These are phyloP conservation scores for Sporodiniella umbellata DNA, from an alignment of 371 early-diverging fungal species.

Conservation along the genomic window DNA sequence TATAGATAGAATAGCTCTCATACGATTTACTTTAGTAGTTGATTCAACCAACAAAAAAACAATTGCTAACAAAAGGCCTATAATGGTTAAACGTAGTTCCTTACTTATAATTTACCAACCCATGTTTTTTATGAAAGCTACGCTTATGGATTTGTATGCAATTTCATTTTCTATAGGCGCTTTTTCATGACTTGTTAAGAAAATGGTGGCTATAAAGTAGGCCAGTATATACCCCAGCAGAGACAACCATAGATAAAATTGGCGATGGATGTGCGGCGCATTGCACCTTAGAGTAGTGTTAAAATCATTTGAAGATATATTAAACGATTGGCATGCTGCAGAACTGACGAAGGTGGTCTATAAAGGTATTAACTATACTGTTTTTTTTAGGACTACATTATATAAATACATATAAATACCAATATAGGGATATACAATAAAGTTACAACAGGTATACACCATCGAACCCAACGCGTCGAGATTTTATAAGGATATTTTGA, in stretches of 20 bases:
- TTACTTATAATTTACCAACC: constrained; percentile 24
- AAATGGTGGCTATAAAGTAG: constrained; percentile 62
- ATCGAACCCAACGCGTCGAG: constrained; percentile 53
- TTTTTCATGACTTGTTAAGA: constrained; percentile 69
- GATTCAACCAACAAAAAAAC: constrained; percentile 57
- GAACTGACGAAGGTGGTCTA: constrained; percentile 59
- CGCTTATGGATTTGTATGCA: constrained; percentile 66
- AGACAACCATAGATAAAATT: constrained; percentile 60
- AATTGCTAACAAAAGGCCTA: constrained; percentile 49
- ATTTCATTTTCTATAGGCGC: constrained; percentile 67
- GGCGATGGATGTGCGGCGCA: constrained; percentile 42
- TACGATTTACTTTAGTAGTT: constrained; percentile 46
- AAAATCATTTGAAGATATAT: constrained; percentile 35
- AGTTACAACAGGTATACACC: constrained; percentile 55
- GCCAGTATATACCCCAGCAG: constrained; percentile 61
- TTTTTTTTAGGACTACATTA: too few species aligned
- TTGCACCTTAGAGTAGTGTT: constrained; percentile 50
- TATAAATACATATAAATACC: constrained; percentile 12
- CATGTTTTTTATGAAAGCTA: constrained; percentile 72
- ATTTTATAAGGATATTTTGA: constrained; percentile 38
- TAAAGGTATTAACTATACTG: too few species aligned
- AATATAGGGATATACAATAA: constrained; percentile 45
- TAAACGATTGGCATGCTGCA: constrained; percentile 56
- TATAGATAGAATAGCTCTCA: constrained; percentile 56
- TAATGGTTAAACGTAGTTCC: neutral